Evolutionary conservation across 305 asterid species (phyloP).

Genomic region (Euphrasia arctica): DNA sequence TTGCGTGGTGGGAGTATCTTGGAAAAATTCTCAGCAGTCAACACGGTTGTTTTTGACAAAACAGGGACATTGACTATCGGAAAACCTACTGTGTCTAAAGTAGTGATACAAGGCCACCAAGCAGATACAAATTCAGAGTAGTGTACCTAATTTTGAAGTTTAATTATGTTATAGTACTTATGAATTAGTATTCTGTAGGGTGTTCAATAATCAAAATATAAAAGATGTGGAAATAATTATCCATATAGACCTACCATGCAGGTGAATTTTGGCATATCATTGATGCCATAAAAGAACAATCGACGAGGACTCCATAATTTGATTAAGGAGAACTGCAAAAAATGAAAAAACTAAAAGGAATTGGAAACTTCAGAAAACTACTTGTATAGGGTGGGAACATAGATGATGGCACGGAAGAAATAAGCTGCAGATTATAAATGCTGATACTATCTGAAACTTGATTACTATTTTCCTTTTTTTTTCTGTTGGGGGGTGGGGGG

Average conservation of each 20-base stretch:
- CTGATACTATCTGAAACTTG: neutral
- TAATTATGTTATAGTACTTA: conserved; percentile 20
- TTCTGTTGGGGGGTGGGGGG: neutral
- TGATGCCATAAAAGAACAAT: neutral
- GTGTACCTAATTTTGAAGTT: conserved; percentile 33
- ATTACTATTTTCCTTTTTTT: neutral
- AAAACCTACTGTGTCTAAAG: conserved; percentile 83
- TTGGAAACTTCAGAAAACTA: conserved; percentile 2
- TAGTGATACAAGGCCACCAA: conserved; percentile 43
- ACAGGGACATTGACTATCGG: conserved; percentile 96
- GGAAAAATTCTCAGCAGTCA: conserved; percentile 78
- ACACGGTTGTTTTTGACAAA: conserved; percentile 89
- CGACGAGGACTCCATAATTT: neutral
- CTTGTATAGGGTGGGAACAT: neutral
- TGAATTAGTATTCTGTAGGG: conserved; percentile 7
- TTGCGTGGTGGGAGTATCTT: conserved; percentile 96
- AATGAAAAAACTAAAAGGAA: neutral
- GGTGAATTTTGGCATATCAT: neutral
- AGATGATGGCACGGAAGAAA: neutral
- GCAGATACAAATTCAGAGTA: conserved; percentile 50
- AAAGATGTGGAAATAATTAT: neutral
- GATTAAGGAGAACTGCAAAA: neutral
- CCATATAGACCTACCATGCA: neutral
- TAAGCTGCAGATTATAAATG: neutral
- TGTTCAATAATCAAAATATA: neutral